Conservation (phyloP, 192 early-diverging fungal genomes). For the Haplosporangium gracile region DNA sequence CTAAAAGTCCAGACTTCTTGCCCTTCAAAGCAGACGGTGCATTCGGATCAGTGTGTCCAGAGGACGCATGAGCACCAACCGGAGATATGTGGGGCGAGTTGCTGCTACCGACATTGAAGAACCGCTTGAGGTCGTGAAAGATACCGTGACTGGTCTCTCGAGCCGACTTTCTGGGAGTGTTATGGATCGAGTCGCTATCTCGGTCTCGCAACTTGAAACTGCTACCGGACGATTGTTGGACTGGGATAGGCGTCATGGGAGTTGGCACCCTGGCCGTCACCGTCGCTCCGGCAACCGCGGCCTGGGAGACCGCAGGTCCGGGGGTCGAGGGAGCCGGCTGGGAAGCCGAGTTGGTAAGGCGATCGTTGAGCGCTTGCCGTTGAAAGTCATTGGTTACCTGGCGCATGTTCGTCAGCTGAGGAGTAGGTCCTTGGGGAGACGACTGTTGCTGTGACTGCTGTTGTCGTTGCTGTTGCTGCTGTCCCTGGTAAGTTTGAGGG, state of each 20-base stretch:
- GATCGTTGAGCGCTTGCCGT: background rate
- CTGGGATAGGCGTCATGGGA: slow-evolving; percentile 12
- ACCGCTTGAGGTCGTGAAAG: slow-evolving; percentile 66
- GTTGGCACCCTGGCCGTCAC: slow-evolving; percentile 3
- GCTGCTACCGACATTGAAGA: slow-evolving; percentile 56
- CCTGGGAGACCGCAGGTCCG: background rate
- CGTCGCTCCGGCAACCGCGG: slow-evolving; percentile 15
- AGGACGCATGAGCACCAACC: background rate
- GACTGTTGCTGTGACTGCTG: background rate
- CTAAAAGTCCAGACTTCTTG: slow-evolving; percentile 2
- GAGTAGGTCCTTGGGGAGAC: background rate
- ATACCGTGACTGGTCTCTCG: slow-evolving; percentile 48
- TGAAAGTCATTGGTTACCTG: slow-evolving; percentile 2
- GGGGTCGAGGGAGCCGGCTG: slow-evolving; percentile 17
- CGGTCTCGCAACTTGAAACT: slow-evolving; percentile 15
- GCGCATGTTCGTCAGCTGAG: background rate
- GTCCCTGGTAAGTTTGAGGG: slow-evolving; percentile 11
- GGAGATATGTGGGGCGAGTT: slow-evolving; percentile 17
- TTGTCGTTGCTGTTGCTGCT: background rate
- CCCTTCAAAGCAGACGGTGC: background rate
- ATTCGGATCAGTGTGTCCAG: background rate
- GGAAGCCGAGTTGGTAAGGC: background rate
- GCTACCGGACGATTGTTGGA: slow-evolving; percentile 1
- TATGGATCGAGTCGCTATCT: slow-evolving; percentile 13
- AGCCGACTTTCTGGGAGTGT: slow-evolving; percentile 13